Evolutionary conservation across 192 early-diverging fungal genomes (phyloP), one percentile per base, ranked within the genome.

Genomic region (Coemansia sp.): DNA sequence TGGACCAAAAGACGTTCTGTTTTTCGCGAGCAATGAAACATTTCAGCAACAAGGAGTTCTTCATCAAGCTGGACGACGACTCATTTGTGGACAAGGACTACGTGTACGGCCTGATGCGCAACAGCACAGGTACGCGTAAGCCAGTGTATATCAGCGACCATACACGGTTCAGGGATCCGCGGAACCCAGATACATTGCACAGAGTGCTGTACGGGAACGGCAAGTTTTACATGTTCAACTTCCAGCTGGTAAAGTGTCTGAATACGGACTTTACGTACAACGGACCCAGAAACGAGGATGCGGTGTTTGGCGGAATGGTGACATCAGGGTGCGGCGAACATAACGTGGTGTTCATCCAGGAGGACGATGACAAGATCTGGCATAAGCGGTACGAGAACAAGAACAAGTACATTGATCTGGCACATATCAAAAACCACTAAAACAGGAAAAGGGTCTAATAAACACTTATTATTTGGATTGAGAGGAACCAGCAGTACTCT

Each of bases 151-250:
- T 79, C 30, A 79, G 76, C 40, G 66, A 77, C 60, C 68, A 77
- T 27, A 67, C 47, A 4, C 27, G 69, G 55, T 38, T 62, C 22
- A 23, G 45, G 10, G 61, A 74, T 17, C 6, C 6, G 0, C 31
- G 14, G 4, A 74, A 68, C 44, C 65, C 44, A 11, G 69, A 42
- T 2, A 34, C 52, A 4, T 25, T 72, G 23, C 33, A 72, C 13
- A 10, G 20, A 8, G 75, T 72, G 2, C 31, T 40, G 23, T 78
- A 78, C 36, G 75, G 69, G 1, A 78, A 72, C 42, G 69, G 75
- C 48, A 78, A 78, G 62, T 78, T 78, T 55, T 78, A 78, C 56
- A 78, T 78, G 75, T 78, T 78, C 50, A 78, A 78, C 65, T 25
- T 23, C 7, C 30, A 59, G 28, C 55, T 78, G 29, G 55, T 64